Evolutionary conservation across 1,284 basidiomycete species (phyloP).

Genomic region (Moesziomyces globuligerus): DNA sequence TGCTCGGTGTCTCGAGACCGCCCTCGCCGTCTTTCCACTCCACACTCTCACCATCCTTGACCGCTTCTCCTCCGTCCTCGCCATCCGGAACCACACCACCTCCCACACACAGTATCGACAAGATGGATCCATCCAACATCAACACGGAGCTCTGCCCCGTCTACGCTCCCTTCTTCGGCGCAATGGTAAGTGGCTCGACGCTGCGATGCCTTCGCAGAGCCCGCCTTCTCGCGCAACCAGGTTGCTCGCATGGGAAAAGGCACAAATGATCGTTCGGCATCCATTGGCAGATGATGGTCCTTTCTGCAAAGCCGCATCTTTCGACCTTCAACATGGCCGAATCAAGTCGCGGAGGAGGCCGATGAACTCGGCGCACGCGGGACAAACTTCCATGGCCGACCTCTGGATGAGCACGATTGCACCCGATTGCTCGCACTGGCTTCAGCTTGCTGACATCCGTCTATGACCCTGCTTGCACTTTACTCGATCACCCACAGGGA

Average conservation of each 20-base stretch:
- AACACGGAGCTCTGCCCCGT: constrained; percentile 66
- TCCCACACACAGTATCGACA: constrained; percentile 11
- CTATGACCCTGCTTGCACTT: constrained; percentile 23
- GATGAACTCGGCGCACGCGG: too few relatives aligned
- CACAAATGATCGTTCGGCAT: too few relatives aligned
- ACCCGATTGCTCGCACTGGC: too few relatives aligned
- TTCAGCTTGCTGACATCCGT: background rate
- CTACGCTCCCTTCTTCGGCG: constrained; percentile 91
- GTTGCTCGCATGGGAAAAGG: too few relatives aligned
- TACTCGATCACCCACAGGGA: constrained; percentile 72
- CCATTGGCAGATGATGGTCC: too few relatives aligned
- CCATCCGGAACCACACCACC: background rate
- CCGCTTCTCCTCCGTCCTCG: constrained; percentile 4
- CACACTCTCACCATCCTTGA: constrained; percentile 13
- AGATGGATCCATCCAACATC: constrained; percentile 56
- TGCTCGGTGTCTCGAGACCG: background rate
- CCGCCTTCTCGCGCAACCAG: background rate
- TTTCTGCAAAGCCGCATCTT: too few relatives aligned
- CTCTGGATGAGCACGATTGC: too few relatives aligned
- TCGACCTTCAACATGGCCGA: too few relatives aligned
- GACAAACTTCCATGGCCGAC: too few relatives aligned
- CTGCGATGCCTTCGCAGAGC: background rate
- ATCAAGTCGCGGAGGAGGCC: too few relatives aligned
- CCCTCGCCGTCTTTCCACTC: constrained; percentile 9
- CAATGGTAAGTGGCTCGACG: constrained; percentile 77